A percentile compares a stretch with the other conserved stretches of the same genome.
These are phyloP conservation scores for Chondrostereum purpureum DNA, from an alignment of 1,284 basidiomycete genomes.

Conservation along the genomic window DNA sequence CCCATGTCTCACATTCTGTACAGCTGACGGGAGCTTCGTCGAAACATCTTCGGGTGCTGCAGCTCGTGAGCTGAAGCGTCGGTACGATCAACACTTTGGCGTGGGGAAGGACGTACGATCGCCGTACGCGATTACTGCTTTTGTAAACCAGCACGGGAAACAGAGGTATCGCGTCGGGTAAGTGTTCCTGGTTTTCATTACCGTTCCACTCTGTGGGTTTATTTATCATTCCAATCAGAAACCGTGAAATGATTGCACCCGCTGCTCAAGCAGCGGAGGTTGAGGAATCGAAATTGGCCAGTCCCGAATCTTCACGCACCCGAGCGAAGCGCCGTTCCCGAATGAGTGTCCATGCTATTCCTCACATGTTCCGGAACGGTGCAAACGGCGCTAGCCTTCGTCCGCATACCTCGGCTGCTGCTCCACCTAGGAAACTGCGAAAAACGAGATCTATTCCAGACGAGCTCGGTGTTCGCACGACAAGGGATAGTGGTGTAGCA, in stretches of 20 bases:
- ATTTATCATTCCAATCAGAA: constrained; percentile 30
- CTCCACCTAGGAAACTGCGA: constrained; percentile 45
- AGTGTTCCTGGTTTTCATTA: too few species aligned
- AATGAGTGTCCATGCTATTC: constrained; percentile 59
- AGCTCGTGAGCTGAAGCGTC: constrained; percentile 66
- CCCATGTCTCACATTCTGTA: constrained; percentile 8
- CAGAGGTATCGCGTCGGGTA: constrained; percentile 70
- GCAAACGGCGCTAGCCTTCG: constrained; percentile 18
- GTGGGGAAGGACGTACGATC: constrained; percentile 63
- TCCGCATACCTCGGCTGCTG: constrained; percentile 22
- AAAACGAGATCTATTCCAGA: constrained; percentile 70
- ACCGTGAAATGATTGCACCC: constrained; percentile 38
- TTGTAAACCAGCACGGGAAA: constrained; percentile 72
- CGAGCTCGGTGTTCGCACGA: constrained; percentile 1
- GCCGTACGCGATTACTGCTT: constrained; percentile 71
- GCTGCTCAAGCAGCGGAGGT: constrained; percentile 16
- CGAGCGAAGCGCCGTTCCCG: constrained; percentile 48
- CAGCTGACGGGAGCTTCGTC: constrained; percentile 65
- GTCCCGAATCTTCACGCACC: constrained; percentile 2
- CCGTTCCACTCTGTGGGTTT: not conserved
- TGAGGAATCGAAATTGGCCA: constrained; percentile 10
- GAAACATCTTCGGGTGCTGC: constrained; percentile 70
- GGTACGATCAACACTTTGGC: constrained; percentile 61
- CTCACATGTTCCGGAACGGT: constrained; percentile 41
- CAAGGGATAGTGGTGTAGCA: constrained; percentile 30